phyloP scores from a whole-genome alignment of 179 eudicot genomes.

The Heliamphora pulchella region DNA sequence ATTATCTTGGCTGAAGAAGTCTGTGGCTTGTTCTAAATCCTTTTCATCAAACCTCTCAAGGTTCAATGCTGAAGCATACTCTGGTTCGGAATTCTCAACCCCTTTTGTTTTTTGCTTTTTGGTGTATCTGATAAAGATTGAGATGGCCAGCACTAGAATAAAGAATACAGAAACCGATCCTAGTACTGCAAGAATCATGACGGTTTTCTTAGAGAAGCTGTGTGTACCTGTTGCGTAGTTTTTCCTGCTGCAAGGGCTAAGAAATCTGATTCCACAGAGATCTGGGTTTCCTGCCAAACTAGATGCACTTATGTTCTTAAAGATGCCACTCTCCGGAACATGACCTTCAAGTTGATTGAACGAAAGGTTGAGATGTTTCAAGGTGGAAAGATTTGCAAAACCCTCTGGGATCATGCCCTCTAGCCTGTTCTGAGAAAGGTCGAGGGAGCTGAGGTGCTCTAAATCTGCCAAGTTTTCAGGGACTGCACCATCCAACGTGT shows the following conservation, averaged over 20 bases:
- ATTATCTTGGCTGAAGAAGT: conserved; percentile 43
- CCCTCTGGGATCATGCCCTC: conserved; percentile 61
- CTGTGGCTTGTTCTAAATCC: conserved; percentile 55
- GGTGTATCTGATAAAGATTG: conserved; percentile 14
- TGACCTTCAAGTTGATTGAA: conserved; percentile 70
- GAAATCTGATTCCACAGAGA: conserved; percentile 54
- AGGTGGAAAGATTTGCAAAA: conserved; percentile 28
- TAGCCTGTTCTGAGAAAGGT: conserved; percentile 59
- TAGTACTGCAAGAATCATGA: conserved; percentile 37
- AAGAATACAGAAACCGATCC: conserved; percentile 35
- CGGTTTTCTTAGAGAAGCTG: conserved; percentile 27
- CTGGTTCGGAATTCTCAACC: conserved; percentile 28
- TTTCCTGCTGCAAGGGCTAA: conserved; percentile 33
- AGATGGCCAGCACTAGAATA: conserved; percentile 25
- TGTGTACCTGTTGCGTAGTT: conserved; percentile 16
- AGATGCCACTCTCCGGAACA: conserved; percentile 49
- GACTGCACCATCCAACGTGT: conserved; percentile 50
- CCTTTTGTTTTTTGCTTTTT: conserved; percentile 26
- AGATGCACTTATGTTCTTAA: conserved; percentile 31
- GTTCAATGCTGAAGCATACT: conserved; percentile 27
- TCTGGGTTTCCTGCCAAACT: conserved; percentile 59
- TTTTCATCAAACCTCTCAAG: conserved; percentile 50
- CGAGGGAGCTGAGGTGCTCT: conserved; percentile 41
- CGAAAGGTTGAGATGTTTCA: conserved; percentile 60
- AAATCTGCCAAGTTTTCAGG: conserved; percentile 46